These are phyloP conservation scores for Lagenaria siceraria DNA, from an alignment of 306 rosid genomes.

Conservation along the genomic window DNA sequence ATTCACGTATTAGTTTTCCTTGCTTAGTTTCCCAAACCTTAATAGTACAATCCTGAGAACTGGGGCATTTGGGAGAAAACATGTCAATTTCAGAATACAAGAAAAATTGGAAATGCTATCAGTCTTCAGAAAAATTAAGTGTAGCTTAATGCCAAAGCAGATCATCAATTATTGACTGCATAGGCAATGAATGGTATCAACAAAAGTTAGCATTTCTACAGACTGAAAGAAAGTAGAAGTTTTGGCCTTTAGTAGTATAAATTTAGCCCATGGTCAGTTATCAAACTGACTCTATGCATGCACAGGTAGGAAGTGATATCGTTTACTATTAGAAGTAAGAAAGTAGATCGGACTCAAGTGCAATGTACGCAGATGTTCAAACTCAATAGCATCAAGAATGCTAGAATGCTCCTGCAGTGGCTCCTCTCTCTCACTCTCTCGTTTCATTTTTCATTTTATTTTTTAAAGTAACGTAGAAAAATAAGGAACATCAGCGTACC, in stretches of 20 bases:
- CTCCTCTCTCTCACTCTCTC: background rate
- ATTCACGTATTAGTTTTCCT: slow-evolving; percentile 84
- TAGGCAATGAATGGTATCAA: background rate
- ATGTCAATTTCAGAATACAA: background rate
- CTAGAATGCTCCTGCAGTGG: background rate
- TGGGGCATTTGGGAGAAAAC: slow-evolving; percentile 21
- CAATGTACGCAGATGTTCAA: background rate
- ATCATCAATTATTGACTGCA: background rate
- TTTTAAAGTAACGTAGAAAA: background rate
- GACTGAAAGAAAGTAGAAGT: background rate
- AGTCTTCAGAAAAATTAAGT: background rate
- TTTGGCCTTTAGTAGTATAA: background rate
- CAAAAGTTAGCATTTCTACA: background rate
- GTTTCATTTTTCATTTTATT: background rate
- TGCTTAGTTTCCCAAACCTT: slow-evolving; percentile 91
- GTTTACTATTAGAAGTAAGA: background rate
- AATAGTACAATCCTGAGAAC: slow-evolving; percentile 87
- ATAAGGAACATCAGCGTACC: slow-evolving; percentile 31
- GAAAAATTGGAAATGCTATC: background rate
- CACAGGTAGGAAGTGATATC: background rate
- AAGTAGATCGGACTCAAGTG: background rate
- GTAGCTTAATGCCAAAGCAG: background rate
- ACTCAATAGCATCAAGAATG: background rate
- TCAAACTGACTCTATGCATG: background rate
- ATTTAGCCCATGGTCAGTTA: background rate